phyloP scores from a whole-genome alignment of 225 moss, liverwort and hornwort genomes.

The Polytrichum formosum region DNA sequence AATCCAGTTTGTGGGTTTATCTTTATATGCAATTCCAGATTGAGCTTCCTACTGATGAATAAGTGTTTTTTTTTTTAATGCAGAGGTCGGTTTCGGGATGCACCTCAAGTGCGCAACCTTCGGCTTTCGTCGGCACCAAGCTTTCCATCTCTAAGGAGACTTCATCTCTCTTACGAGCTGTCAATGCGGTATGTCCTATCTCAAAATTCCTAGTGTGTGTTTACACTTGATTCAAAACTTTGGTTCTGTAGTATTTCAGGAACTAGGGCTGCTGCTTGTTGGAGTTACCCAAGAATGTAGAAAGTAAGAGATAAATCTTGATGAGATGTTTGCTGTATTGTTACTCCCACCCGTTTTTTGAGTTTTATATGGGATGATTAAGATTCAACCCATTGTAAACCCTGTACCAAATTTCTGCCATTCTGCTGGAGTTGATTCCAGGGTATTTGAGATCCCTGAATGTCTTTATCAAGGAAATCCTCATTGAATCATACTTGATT shows the following conservation, averaged over 20 bases:
- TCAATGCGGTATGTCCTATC: constrained; percentile 25
- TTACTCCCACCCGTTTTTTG: background rate
- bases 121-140: constrained; percentile 34
- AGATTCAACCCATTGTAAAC: background rate
- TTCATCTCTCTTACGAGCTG: constrained; percentile 20
- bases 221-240: background rate
- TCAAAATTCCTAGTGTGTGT: background rate
- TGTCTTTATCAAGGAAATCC: background rate
- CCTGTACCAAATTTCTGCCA: background rate
- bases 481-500: no score
- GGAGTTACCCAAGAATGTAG: no score
- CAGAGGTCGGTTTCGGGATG: constrained; percentile 24
- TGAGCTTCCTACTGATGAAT: no score
- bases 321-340: background rate
- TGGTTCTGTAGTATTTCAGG: background rate
- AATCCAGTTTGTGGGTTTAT: no score
- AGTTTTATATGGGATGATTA: background rate
- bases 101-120: constrained; percentile 24
- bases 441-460: background rate
- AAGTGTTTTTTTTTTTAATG: no score
- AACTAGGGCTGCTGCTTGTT: background rate
- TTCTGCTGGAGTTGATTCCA: background rate
- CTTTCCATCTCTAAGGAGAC: constrained; percentile 30
- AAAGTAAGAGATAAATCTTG: background rate
- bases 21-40: no score